Evolutionary conservation across 208 protist species (phyloP).

Genomic region (Borovskyia barvae): DNA sequence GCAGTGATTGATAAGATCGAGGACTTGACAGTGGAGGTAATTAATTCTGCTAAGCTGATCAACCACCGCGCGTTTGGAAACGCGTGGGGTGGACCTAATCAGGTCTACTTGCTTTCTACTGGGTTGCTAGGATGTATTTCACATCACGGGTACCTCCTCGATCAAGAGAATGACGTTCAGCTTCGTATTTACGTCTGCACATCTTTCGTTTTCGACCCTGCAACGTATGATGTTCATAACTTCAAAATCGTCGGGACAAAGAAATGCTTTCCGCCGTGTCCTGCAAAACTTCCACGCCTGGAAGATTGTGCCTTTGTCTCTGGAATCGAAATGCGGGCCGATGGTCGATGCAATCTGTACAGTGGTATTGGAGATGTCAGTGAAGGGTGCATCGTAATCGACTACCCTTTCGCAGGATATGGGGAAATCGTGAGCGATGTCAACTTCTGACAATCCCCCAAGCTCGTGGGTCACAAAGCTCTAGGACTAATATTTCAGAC

Average conservation of each 20-base stretch:
- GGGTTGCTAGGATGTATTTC: slow-evolving; percentile 50
- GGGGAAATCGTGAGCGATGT: slow-evolving; percentile 41
- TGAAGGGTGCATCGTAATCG: slow-evolving; percentile 38
- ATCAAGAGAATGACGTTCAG: slow-evolving; percentile 30
- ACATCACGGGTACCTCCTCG: slow-evolving; percentile 45
- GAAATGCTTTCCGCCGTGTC: slow-evolving; percentile 30
- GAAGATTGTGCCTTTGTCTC: slow-evolving; percentile 47
- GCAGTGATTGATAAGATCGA: slow-evolving; percentile 51
- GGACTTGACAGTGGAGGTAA: slow-evolving; percentile 41
- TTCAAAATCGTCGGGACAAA: slow-evolving; percentile 58
- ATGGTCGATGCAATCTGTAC: slow-evolving; percentile 48
- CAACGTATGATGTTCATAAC: slow-evolving; percentile 33
- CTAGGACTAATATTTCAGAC: too few relatives aligned
- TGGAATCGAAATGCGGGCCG: slow-evolving; percentile 38
- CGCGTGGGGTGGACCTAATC: slow-evolving; percentile 49
- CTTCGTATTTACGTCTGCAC: slow-evolving; percentile 46
- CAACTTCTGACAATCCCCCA: slow-evolving; percentile 37
- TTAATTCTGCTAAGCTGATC: slow-evolving; percentile 51
- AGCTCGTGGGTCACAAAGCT: too few relatives aligned
- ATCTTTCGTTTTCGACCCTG: slow-evolving; percentile 50
- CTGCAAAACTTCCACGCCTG: slow-evolving; percentile 30
- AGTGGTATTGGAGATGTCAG: slow-evolving; percentile 37
- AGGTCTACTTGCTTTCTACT: slow-evolving; percentile 40
- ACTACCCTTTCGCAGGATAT: slow-evolving; percentile 63
- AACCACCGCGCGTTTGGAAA: slow-evolving; percentile 52